A percentile compares a stretch with the other conserved stretches of the same genome.
phyloP scores from a whole-genome alignment of 1,284 basidiomycete species.

The Marasmius fiardii region DNA sequence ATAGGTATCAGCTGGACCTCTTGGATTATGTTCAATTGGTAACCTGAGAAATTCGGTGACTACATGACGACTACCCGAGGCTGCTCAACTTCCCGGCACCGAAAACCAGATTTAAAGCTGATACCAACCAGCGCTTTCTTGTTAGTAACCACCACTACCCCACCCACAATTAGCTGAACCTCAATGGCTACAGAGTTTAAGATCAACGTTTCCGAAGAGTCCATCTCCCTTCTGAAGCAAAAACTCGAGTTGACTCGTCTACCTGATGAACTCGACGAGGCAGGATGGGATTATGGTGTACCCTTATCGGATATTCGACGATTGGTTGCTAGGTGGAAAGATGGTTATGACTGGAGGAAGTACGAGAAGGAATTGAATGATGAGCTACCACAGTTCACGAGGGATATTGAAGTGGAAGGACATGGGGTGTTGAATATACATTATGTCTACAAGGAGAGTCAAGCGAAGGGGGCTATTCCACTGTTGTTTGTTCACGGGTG shows the following conservation, averaged over 20 bases:
- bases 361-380: slow-evolving; percentile 40
- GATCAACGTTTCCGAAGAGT: slow-evolving; percentile 36
- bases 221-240: slow-evolving; percentile 31
- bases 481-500: slow-evolving; percentile 53
- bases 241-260: slow-evolving; percentile 40
- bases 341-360: slow-evolving; percentile 45
- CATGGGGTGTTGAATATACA: slow-evolving; percentile 43
- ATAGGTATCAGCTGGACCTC: too few relatives aligned
- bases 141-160: too few relatives aligned
- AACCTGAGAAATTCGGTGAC: too few relatives aligned
- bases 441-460: slow-evolving; percentile 47
- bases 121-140: too few relatives aligned
- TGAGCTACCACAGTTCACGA: slow-evolving; percentile 46
- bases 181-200: slow-evolving; percentile 27
- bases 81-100: too few relatives aligned
- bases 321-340: slow-evolving; percentile 40
- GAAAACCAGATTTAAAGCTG: too few relatives aligned
- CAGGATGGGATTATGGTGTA: slow-evolving; percentile 40
- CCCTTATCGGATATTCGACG: slow-evolving; percentile 43
- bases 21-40: too few relatives aligned
- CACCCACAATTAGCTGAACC: too few relatives aligned
- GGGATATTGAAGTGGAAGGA: slow-evolving; percentile 39
- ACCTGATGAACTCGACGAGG: slow-evolving; percentile 48
- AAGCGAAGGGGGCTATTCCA: slow-evolving; percentile 39
- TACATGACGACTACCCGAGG: too few relatives aligned